Conservation (phyloP, 495 filamentous ascomycete species). For the Neurospora sp. region DNA sequence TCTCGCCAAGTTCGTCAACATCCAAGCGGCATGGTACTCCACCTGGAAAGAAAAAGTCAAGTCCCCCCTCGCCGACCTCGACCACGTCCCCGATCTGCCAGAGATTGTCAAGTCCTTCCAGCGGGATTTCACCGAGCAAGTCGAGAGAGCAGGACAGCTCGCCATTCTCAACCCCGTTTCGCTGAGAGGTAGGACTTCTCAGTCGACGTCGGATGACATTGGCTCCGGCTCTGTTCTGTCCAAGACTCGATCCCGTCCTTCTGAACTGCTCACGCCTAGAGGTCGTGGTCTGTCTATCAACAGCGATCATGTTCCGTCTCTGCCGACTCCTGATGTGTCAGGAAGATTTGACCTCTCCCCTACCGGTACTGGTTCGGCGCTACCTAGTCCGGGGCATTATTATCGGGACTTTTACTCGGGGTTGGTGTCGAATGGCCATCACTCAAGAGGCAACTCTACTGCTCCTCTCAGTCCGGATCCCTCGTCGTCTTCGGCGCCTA, state of each 20-base stretch:
- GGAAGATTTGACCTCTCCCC: constrained; percentile 47
- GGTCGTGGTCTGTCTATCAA: constrained; percentile 50
- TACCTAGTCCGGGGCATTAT: constrained; percentile 40
- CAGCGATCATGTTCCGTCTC: constrained; percentile 53
- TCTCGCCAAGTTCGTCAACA: constrained; percentile 67
- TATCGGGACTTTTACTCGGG: constrained; percentile 41
- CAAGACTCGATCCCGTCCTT: constrained; percentile 28
- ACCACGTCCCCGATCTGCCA: constrained; percentile 52
- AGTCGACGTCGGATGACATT: constrained; percentile 36
- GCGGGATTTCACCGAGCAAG: constrained; percentile 55
- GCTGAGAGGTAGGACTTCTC: constrained; percentile 30
- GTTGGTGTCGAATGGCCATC: constrained; percentile 21
- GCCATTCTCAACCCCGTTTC: constrained; percentile 39
- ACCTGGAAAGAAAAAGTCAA: constrained; percentile 74
- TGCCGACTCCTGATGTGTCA: constrained; percentile 47
- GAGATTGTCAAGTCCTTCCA: constrained; percentile 63
- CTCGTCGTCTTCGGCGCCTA: constrained; percentile 15
- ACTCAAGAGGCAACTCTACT: constrained; percentile 22
- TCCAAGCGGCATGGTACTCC: constrained; percentile 70
- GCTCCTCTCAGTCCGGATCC: constrained; percentile 35
- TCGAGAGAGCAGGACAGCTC: constrained; percentile 40
- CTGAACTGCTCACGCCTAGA: constrained; percentile 29
- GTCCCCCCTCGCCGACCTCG: constrained; percentile 54
- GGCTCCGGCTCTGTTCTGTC: constrained; percentile 22
- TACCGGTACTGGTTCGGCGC: constrained; percentile 14